Percentiles rank a stretch among this genome's conserved stretches.
phyloP scores from a whole-genome alignment of 2,329 filamentous ascomycete species.

The Aureobasidium uvarum region DNA sequence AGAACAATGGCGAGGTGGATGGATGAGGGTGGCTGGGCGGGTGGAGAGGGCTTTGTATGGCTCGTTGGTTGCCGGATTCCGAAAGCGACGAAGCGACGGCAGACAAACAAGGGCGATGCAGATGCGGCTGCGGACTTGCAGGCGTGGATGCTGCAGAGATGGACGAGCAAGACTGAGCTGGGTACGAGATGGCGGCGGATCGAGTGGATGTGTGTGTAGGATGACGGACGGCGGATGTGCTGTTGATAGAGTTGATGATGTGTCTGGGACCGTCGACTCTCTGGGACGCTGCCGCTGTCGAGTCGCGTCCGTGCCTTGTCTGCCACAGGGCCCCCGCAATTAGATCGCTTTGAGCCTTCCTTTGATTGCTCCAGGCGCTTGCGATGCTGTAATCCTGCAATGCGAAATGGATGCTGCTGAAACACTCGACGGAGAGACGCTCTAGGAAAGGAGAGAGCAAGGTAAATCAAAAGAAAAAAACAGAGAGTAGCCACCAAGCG shows the following conservation, averaged over 20 bases:
- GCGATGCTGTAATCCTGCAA: constrained; percentile 4
- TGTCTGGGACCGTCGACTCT: constrained; percentile 1
- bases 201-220: background rate
- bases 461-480: constrained; percentile 1
- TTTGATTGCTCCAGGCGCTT: constrained; percentile 14
- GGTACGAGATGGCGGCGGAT: background rate
- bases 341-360: constrained; percentile 11
- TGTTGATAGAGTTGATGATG: constrained; percentile 2
- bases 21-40: constrained; percentile 10
- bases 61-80: constrained; percentile 15
- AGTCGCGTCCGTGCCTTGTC: constrained; percentile 1
- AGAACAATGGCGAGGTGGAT: constrained; percentile 15
- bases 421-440: constrained; percentile 2
- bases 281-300: constrained; percentile 1
- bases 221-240: background rate
- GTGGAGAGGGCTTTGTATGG: constrained; percentile 18
- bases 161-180: background rate
- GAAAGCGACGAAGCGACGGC: constrained; percentile 11
- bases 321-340: constrained; percentile 13
- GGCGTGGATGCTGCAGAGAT: background rate
- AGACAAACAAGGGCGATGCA: constrained; percentile 1
- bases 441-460: background rate
- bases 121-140: background rate
- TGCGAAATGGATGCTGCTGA: constrained; percentile 5
- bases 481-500: background rate